A percentile compares a stretch with the other conserved stretches of the same genome.
Conservation (phyloP, 495 filamentous ascomycete genomes). For the Aspergillus baeticus region DNA sequence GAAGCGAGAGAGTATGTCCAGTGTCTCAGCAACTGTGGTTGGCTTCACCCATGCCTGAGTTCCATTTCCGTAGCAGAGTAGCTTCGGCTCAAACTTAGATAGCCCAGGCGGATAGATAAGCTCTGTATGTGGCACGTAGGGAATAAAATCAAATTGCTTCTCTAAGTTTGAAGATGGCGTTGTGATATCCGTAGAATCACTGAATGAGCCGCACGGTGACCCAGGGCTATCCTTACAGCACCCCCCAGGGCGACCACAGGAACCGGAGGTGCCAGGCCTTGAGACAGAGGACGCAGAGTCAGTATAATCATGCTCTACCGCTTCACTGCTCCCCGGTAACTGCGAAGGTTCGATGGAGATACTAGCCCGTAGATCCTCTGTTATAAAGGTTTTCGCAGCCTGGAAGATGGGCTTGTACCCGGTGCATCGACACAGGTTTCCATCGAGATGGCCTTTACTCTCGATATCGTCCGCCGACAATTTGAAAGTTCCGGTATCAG, state of each 20-base stretch:
- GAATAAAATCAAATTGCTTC: constrained; percentile 67
- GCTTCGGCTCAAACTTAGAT: constrained; percentile 72
- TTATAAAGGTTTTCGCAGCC: constrained; percentile 67
- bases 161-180: neutral
- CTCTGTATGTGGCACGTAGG: constrained; percentile 87
- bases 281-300: neutral
- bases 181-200: neutral
- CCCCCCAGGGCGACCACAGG: constrained; percentile 22
- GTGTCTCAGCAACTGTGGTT: constrained; percentile 75
- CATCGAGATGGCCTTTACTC: constrained; percentile 75
- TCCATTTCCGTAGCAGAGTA: constrained; percentile 88
- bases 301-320: neutral
- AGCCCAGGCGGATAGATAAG: constrained; percentile 88
- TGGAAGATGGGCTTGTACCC: constrained; percentile 93
- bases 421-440: constrained; percentile 93
- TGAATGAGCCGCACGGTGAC: constrained; percentile 7
- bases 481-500: constrained; percentile 25
- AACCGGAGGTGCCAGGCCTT: constrained; percentile 30
- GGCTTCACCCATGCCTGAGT: constrained; percentile 90
- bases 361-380: constrained; percentile 39
- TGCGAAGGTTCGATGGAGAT: constrained; percentile 12
- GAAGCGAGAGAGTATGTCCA: constrained; percentile 81
- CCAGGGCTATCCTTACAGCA: constrained; percentile 63
- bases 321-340: neutral
- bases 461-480: constrained; percentile 70